Conservation (phyloP, 179 eudicot genomes). For the Pouteria campechiana region DNA sequence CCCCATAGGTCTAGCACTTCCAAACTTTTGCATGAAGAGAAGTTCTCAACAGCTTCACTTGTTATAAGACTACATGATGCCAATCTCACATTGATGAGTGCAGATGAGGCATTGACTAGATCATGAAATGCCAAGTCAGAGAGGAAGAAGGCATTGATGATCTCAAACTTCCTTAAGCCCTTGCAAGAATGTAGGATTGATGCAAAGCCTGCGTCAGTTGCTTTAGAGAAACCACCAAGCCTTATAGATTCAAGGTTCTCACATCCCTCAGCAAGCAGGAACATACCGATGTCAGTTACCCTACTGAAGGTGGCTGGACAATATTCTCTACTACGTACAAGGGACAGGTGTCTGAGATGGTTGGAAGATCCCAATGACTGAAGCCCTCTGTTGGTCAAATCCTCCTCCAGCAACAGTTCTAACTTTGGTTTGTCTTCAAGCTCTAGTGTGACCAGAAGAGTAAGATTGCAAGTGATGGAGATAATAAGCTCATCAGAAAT, state of each 20-base stretch:
- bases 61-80: slow-evolving; percentile 26
- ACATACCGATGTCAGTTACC: slow-evolving; percentile 29
- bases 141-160: slow-evolving; percentile 14
- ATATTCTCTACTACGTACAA: slow-evolving; percentile 16
- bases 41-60: slow-evolving; percentile 19
- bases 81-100: slow-evolving; percentile 27
- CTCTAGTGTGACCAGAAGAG: slow-evolving; percentile 26
- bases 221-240: slow-evolving; percentile 35
- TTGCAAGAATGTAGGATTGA: slow-evolving; percentile 23
- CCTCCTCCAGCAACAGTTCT: slow-evolving; percentile 12
- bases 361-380: slow-evolving; percentile 16
- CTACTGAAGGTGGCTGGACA: slow-evolving; percentile 18
- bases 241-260: slow-evolving; percentile 21
- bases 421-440: slow-evolving; percentile 31
- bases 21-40: slow-evolving; percentile 15
- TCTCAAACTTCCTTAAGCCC: slow-evolving; percentile 26
- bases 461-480: slow-evolving; percentile 21
- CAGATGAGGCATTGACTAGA: slow-evolving; percentile 7
- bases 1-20: slow-evolving; percentile 28
- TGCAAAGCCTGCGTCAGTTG: slow-evolving; percentile 37
- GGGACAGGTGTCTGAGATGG: slow-evolving; percentile 21
- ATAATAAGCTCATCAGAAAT: slow-evolving; percentile 21
- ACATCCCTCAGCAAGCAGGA: slow-evolving; percentile 34
- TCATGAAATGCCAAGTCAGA: slow-evolving; percentile 33
- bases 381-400: slow-evolving; percentile 30